phyloP scores from a whole-genome alignment of 2,329 filamentous ascomycete genomes.

The Venturia carpophila region DNA sequence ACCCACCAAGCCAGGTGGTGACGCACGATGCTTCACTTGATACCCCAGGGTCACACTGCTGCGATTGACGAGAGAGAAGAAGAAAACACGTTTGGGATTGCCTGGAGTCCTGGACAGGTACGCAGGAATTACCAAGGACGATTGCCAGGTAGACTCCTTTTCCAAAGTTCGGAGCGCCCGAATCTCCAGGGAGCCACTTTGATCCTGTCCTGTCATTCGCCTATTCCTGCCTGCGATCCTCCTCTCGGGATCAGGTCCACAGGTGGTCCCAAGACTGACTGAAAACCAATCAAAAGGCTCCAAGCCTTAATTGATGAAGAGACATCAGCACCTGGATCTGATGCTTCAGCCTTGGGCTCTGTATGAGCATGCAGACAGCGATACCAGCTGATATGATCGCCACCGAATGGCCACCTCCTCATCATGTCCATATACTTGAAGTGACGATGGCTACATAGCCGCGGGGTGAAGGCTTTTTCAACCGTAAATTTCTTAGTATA shows the following conservation, averaged over 20 bases:
- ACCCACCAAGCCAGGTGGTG: slow-evolving; percentile 5
- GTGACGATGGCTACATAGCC: no score
- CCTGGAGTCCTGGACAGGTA: background rate
- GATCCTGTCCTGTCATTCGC: slow-evolving; percentile 10
- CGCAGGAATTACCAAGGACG: no score
- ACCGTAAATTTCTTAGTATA: no score
- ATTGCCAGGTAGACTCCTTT: background rate
- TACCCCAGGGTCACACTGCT: background rate
- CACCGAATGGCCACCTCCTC: background rate
- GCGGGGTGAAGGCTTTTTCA: no score
- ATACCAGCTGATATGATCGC: background rate
- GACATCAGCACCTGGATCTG: background rate
- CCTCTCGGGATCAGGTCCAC: background rate
- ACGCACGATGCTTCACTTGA: background rate
- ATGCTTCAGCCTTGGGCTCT: slow-evolving; percentile 11
- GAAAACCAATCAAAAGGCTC: background rate
- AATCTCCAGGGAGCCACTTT: background rate
- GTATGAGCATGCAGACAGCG: slow-evolving; percentile 2
- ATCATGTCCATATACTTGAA: background rate
- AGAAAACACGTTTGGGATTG: background rate
- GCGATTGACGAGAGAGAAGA: slow-evolving; percentile 9
- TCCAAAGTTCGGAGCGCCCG: background rate
- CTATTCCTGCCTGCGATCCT: slow-evolving; percentile 11
- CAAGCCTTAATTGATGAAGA: background rate
- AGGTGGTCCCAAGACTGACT: no score